These are phyloP conservation scores for Amanita polypyramis DNA, from an alignment of 768 basidiomycete species.

Conservation along the genomic window DNA sequence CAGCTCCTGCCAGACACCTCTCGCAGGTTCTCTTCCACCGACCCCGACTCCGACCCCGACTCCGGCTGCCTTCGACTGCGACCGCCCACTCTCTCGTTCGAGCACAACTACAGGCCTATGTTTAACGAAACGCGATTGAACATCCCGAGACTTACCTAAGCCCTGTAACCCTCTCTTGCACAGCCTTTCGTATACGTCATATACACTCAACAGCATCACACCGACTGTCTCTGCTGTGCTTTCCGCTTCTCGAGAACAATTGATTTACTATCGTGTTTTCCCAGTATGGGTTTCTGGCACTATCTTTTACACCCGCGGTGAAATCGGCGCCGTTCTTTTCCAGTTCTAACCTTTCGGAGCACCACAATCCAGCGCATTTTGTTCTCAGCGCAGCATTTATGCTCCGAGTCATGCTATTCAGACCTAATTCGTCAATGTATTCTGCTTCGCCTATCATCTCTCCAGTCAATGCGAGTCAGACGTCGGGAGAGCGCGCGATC, in stretches of 20 bases:
- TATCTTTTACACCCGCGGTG: no score
- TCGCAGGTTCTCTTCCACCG: not conserved
- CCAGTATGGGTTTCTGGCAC: not conserved
- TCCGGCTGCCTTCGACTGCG: no score
- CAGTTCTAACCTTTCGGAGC: not conserved
- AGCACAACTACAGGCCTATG: no score
- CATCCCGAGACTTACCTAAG: no score
- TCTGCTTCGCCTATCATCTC: not conserved
- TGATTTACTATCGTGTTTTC: not conserved
- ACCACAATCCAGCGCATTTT: not conserved
- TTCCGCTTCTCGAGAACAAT: not conserved
- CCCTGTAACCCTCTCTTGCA: not conserved
- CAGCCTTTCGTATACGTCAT: not conserved
- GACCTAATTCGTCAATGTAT: not conserved
- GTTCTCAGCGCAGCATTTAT: not conserved
- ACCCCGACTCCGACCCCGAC: not conserved
- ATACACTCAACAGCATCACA: not conserved
- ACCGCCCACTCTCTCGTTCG: no score
- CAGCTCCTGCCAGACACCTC: not conserved
- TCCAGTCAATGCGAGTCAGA: not conserved
- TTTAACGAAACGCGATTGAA: no score
- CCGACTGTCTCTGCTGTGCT: not conserved
- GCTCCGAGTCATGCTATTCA: not conserved
- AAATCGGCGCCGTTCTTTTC: no score
- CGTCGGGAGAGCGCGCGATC: not conserved